These are phyloP conservation scores for Hansenula lynferdii DNA, from an alignment of 1,139 yeast species.

Conservation along the genomic window DNA sequence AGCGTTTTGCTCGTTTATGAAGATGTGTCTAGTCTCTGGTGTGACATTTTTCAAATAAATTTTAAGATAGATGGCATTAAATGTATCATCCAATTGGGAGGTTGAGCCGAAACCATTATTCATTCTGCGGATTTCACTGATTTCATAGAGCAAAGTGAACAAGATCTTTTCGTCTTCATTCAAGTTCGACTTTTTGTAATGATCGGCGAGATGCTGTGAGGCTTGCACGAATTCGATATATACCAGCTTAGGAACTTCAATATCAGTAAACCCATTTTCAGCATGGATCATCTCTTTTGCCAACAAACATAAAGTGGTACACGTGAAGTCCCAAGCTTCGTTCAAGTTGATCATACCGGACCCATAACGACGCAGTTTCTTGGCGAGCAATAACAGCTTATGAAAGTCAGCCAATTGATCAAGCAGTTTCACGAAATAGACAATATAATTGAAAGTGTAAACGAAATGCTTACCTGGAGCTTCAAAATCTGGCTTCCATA, in stretches of 20 bases:
- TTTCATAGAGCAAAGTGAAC: constrained; percentile 44
- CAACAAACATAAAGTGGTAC: constrained; percentile 45
- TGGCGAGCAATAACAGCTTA: constrained; percentile 54
- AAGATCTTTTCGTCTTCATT: constrained; percentile 31
- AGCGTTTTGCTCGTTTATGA: background rate
- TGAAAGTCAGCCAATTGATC: constrained; percentile 51
- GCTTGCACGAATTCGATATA: constrained; percentile 42
- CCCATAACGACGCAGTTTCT: constrained; percentile 69
- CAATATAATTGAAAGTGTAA: constrained; percentile 67
- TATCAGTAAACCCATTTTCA: constrained; percentile 49
- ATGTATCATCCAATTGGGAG: constrained; percentile 70
- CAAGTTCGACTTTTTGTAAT: constrained; percentile 18
- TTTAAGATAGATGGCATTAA: constrained; percentile 55
- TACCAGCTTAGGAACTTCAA: constrained; percentile 39
- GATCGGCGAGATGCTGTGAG: constrained; percentile 32
- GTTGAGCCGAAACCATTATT: constrained; percentile 85
- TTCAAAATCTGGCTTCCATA: constrained; percentile 93
- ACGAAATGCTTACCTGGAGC: constrained; percentile 91
- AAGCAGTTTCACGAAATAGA: constrained; percentile 56
- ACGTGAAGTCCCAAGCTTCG: constrained; percentile 58
- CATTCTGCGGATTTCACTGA: constrained; percentile 61
- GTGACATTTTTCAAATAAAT: constrained; percentile 30
- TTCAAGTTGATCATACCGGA: constrained; percentile 65
- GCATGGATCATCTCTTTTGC: constrained; percentile 42
- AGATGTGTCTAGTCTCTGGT: background rate